Percentiles rank a stretch among this genome's conserved stretches.
Evolutionary conservation across 345 rosid genomes (phyloP).

Genomic region (Ceriops zippeliana): DNA sequence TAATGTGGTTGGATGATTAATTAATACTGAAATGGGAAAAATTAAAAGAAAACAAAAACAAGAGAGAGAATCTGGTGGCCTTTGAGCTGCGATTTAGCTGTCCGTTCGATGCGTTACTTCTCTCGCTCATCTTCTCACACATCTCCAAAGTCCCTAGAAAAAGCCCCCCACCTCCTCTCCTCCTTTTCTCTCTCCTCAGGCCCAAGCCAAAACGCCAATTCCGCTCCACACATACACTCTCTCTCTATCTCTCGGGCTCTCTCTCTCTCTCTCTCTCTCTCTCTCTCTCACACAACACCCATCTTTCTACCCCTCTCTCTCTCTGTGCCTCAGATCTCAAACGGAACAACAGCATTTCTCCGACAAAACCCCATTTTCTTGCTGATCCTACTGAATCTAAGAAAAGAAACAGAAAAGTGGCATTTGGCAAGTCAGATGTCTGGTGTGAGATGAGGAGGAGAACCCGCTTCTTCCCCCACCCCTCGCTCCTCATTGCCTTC

Average conservation of each 20-base stretch:
- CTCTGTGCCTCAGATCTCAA: constrained; percentile 26
- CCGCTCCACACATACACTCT: too few species aligned
- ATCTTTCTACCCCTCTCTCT: constrained; percentile 6
- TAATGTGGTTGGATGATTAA: background rate
- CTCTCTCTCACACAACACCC: background rate
- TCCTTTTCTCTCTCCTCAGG: constrained; percentile 9
- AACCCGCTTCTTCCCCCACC: constrained; percentile 26
- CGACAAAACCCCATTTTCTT: background rate
- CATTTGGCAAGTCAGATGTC: constrained; percentile 51
- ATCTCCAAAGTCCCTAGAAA: constrained; percentile 40
- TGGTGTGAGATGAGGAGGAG: constrained; percentile 75
- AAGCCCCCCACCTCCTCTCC: constrained; percentile 11
- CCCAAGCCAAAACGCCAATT: background rate
- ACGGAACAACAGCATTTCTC: background rate
- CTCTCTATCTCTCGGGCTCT: constrained; percentile 8
- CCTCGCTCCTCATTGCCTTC: constrained; percentile 19
- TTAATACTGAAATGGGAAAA: background rate
- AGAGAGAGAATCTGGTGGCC: constrained; percentile 49
- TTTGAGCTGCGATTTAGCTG: constrained; percentile 95
- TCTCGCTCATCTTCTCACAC: constrained; percentile 20
- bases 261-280: constrained; percentile 25
- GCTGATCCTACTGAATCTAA: background rate
- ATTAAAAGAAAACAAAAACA: background rate
- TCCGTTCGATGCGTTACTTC: constrained; percentile 40
- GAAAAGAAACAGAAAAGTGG: constrained; percentile 19